phyloP scores from a whole-genome alignment of 257 asterid genomes.

The Solanum chaucha region DNA sequence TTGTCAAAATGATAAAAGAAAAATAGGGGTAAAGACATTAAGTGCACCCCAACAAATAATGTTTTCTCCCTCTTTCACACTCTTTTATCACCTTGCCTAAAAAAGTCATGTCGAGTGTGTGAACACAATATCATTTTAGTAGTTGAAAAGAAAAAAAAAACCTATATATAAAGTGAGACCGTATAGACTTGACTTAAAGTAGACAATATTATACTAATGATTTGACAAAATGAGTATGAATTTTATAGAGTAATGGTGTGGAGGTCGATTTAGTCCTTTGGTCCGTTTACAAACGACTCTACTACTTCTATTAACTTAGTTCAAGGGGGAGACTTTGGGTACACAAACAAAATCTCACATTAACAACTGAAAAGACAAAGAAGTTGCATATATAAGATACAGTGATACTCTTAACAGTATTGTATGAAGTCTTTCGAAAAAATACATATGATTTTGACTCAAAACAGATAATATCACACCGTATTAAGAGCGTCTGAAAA shows the following conservation, averaged over 20 bases:
- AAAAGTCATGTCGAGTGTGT: background rate
- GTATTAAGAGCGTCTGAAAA: background rate
- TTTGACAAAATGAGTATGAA: background rate
- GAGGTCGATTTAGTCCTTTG: background rate
- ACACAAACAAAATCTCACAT: background rate
- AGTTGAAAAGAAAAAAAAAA: too few species aligned
- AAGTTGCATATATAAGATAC: background rate
- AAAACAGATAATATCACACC: background rate
- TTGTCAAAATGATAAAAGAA: background rate
- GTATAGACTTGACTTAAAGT: too few species aligned
- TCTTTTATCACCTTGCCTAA: background rate
- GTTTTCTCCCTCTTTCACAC: background rate
- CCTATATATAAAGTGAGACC: background rate
- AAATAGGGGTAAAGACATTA: background rate
- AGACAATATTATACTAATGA: too few species aligned
- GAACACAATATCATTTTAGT: too few species aligned
- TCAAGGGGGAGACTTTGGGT: background rate
- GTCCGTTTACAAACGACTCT: background rate
- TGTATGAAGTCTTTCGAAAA: accelerated
- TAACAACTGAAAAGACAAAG: background rate
- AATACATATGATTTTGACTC: accelerated
- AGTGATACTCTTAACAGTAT: background rate
- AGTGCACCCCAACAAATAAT: background rate
- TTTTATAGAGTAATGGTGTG: background rate
- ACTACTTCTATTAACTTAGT: background rate